These are phyloP conservation scores for Ogataea trehaloabstinens DNA, from an alignment of 805 yeast species.

Conservation along the genomic window DNA sequence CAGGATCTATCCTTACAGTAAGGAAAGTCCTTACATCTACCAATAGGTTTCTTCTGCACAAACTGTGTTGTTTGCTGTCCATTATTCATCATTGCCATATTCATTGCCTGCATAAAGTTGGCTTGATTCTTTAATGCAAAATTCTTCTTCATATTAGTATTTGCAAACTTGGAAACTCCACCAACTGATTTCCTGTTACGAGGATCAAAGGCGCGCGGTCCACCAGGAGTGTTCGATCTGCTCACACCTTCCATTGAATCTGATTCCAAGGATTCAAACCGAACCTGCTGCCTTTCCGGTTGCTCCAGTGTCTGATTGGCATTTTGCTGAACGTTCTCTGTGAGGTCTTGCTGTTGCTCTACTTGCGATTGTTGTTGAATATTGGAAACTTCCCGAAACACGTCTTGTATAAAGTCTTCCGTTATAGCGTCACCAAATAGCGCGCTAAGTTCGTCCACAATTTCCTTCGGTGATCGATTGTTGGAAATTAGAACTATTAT, in stretches of 20 bases:
- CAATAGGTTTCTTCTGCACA: constrained; percentile 49
- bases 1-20: constrained; percentile 67
- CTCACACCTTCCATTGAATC: constrained; percentile 19
- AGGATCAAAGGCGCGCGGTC: constrained; percentile 22
- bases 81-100: constrained; percentile 30
- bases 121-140: constrained; percentile 39
- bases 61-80: constrained; percentile 30
- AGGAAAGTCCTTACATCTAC: constrained; percentile 71
- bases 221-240: constrained; percentile 17
- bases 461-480: constrained; percentile 59
- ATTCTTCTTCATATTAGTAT: constrained; percentile 16
- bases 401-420: constrained; percentile 51
- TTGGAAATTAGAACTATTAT: constrained; percentile 69
- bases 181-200: constrained; percentile 12
- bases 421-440: constrained; percentile 63
- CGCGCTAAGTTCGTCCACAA: constrained; percentile 57
- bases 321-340: constrained; percentile 13
- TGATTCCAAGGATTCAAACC: constrained; percentile 24
- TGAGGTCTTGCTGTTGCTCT: constrained; percentile 8
- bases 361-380: constrained; percentile 36
- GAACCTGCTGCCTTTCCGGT: constrained; percentile 26
- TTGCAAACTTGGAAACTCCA: constrained; percentile 17
- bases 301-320: constrained; percentile 19
- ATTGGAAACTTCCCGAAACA: constrained; percentile 44
- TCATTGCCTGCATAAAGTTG: constrained; percentile 42